Evolutionary conservation across 257 asterid species (phyloP), one percentile per base, ranked within the genome.

Genomic region (Ocimum tenuiflorum): DNA sequence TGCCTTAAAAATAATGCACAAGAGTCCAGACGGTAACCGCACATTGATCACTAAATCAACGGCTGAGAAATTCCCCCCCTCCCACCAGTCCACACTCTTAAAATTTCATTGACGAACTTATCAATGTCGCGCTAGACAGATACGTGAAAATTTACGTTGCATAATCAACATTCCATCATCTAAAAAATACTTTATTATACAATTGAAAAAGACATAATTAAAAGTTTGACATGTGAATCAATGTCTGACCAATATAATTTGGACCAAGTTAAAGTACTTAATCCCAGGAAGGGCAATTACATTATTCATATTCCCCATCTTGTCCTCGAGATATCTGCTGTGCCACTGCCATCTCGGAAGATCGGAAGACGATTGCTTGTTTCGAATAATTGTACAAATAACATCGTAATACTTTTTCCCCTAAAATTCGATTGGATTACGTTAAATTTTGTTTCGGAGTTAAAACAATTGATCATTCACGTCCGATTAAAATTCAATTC

Each of bases 321-420:
- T 56, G 67, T n/a, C 63, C 77, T 24, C 31, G 31, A 27, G 4
- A 4, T 27, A 1, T 27, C 31, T 4, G 71, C 60, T 45, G 36
- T 55, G 43, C 56, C 42, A 36, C 41, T 60, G 39, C 67, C 14
- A 36, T 8, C 72, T 23, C 63, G n/a, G 68, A 12, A 58, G 77
- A 73, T 73, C 73, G 59, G 18, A 11, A 57, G 42, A 49, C 67
- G 61, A 46, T 47, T 55, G 67, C 67, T 56, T 46, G 52, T 27
- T 19, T 17, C 3, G 14, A 1, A 27, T 3, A 23, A 58, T 33
- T 45, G 42, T 45, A 31, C 70, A 23, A 49, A 42, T 45, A 62
- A 51, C 39, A 33, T 41, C 3, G 4, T 10, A 35, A n/a, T n/a
- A n/a, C n/a, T 33, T 45, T 7, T 56, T 63, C 66, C 47, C 11